These are phyloP conservation scores for Xylariaceae sp. DNA, from an alignment of 2,329 filamentous ascomycete species.

Conservation along the genomic window DNA sequence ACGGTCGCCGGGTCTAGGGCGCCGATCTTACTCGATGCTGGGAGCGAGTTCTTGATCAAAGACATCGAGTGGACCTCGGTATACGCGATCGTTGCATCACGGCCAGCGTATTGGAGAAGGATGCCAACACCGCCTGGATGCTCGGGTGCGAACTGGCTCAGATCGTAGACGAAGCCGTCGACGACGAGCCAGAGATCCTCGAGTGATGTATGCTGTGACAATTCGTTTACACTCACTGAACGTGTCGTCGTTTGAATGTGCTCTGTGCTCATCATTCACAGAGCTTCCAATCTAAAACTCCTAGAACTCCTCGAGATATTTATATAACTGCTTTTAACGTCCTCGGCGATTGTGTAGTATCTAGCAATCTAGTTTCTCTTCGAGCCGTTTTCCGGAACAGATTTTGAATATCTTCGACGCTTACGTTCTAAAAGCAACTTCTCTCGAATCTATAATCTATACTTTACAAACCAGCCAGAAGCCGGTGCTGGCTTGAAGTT, in stretches of 20 bases:
- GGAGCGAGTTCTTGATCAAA: conserved; percentile 45
- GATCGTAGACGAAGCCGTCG: conserved; percentile 66
- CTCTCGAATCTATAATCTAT: too few relatives aligned
- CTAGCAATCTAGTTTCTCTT: too few relatives aligned
- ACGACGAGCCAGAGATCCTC: conserved; percentile 68
- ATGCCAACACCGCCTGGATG: conserved; percentile 45
- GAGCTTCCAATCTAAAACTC: not conserved
- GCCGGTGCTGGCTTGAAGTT: not conserved
- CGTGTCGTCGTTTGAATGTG: conserved; percentile 5
- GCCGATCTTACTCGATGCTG: conserved; percentile 51
- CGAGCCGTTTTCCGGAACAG: too few relatives aligned
- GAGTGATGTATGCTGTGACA: conserved; percentile 49
- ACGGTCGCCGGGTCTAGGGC: conserved; percentile 51
- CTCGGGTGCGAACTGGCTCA: conserved; percentile 62
- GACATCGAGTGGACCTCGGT: conserved; percentile 52
- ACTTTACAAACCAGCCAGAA: too few relatives aligned
- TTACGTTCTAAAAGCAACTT: too few relatives aligned
- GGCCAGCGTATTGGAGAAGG: conserved; percentile 54
- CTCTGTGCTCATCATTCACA: conserved; percentile 19
- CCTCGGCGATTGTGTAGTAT: too few relatives aligned
- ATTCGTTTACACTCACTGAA: conserved; percentile 44
- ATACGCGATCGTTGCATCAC: conserved; percentile 57
- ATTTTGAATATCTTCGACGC: too few relatives aligned
- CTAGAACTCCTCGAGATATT: not conserved
- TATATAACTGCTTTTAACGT: not conserved